These are phyloP conservation scores for Zygoascus bituminiphila DNA, from an alignment of 805 yeast genomes.

Conservation along the genomic window DNA sequence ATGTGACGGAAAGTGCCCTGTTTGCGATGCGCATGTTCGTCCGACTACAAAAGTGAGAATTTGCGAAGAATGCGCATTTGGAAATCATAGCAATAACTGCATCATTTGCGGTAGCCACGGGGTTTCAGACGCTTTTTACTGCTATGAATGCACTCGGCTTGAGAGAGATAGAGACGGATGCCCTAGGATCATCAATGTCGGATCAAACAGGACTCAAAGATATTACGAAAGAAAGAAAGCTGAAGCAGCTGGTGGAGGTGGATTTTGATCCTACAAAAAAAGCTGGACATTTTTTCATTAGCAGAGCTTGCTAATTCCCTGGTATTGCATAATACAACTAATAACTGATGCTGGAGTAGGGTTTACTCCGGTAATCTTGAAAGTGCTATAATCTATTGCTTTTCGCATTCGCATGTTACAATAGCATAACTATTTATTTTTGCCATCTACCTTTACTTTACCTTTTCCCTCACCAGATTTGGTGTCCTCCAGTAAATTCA, in stretches of 20 bases:
- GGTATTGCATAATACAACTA: neutral
- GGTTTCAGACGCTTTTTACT: slow-evolving; percentile 66
- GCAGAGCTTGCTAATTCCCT: too few relatives aligned
- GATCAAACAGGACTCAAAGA: slow-evolving; percentile 62
- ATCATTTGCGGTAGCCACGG: slow-evolving; percentile 70
- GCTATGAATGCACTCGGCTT: slow-evolving; percentile 70
- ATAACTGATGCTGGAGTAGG: too few relatives aligned
- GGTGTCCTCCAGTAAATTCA: too few relatives aligned
- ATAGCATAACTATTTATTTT: too few relatives aligned
- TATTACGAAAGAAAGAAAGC: slow-evolving; percentile 42
- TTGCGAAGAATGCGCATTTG: slow-evolving; percentile 82
- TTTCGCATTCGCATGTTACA: neutral
- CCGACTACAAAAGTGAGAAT: slow-evolving; percentile 59
- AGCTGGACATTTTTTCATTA: too few relatives aligned
- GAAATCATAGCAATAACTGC: slow-evolving; percentile 55
- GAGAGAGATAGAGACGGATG: slow-evolving; percentile 91
- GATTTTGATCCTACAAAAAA: neutral
- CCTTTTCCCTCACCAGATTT: too few relatives aligned
- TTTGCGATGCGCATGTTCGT: slow-evolving; percentile 77
- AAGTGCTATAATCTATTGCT: too few relatives aligned
- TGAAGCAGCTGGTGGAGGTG: neutral
- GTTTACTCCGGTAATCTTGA: too few relatives aligned
- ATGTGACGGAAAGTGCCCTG: slow-evolving; percentile 89
- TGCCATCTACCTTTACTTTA: too few relatives aligned
- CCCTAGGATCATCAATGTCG: slow-evolving; percentile 74